Evolutionary conservation across 108 stramenopile species (phyloP), one percentile per base, ranked within the genome.

Genomic region (Hondaea fermentalgiana): DNA sequence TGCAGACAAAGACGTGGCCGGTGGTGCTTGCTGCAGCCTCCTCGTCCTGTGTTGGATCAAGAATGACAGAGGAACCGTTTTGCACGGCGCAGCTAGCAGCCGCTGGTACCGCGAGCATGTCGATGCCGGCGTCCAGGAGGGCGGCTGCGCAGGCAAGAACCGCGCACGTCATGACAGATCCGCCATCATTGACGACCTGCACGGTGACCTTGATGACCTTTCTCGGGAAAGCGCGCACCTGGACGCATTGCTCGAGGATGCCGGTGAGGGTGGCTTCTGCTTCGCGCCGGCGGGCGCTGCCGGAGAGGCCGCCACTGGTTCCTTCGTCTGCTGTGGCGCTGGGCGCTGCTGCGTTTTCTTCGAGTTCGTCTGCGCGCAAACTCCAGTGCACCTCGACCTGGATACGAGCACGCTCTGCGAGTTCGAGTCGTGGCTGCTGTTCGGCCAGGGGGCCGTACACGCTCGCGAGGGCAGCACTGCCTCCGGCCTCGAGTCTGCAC

Each of bases 381-480:
- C 45, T 83, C 45, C 51, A 53, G 49, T 47, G 45, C 10, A 83
- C 76, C 49, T 47, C 51, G 25, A 83, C 76, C 51, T 83, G 49
- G 25, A 83, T 53, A 8, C 76, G 44, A 12, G 76, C 76, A 3
- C 76, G 45, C 49, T 83, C 76, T 17, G 76, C 45, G 51, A 83
- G 76, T 45, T 83, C 76, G 3, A 83, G 51, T 14, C 76, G 76
- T 16, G 76, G 6, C 49, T 47, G 49, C 25, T 47, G 45, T 23
- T 83, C 76, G n/a, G 45, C 76, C 17, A 83, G 43, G 51, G 76
- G 76, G 51, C 76, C 76, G 25, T 53, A 47, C 76, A 83, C 76
- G 51, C 49, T 53, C 19, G 76, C 76, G 16, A 83, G 51, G 12
- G 49, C 76, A 23, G 51, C 51, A 53, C 43, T 83, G 49, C 51